Evolutionary conservation across 2,329 filamentous ascomycete species (phyloP).

Genomic region (Tothia fuscella): DNA sequence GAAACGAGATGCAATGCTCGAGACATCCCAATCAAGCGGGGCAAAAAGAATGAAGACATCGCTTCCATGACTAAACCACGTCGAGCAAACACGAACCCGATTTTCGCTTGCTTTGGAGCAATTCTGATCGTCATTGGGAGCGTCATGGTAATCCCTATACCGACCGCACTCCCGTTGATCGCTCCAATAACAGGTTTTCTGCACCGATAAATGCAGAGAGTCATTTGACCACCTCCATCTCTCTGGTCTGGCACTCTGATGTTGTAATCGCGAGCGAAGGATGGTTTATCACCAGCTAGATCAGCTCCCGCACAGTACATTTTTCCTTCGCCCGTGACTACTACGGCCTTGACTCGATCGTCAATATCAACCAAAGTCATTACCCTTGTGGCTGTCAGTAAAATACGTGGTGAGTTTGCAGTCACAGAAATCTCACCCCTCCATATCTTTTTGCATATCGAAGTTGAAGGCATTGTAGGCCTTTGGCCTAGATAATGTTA

Average conservation of each 20-base stretch:
- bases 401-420: not conserved
- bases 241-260: slow-evolving; percentile 5
- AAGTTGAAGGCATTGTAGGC: slow-evolving; percentile 60
- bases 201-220: slow-evolving; percentile 43
- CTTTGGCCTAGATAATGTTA: slow-evolving; percentile 52
- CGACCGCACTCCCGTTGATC: slow-evolving; percentile 44
- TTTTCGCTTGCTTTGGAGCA: slow-evolving; percentile 45
- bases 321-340: slow-evolving; percentile 40
- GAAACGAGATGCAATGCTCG: slow-evolving; percentile 54
- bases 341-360: slow-evolving; percentile 41
- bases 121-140: slow-evolving; percentile 45
- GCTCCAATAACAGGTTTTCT: slow-evolving; percentile 46
- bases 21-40: slow-evolving; percentile 53
- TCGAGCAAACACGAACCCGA: slow-evolving; percentile 63
- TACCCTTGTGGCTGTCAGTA: slow-evolving; percentile 21
- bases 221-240: slow-evolving; percentile 29
- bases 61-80: slow-evolving; percentile 63
- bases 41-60: slow-evolving; percentile 58
- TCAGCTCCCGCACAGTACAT: slow-evolving; percentile 47
- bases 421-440: slow-evolving; percentile 19
- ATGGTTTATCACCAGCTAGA: slow-evolving; percentile 18
- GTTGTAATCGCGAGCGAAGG: slow-evolving; percentile 18
- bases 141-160: slow-evolving; percentile 49
- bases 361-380: slow-evolving; percentile 41
- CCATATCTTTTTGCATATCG: slow-evolving; percentile 46